Evolutionary conservation across 2,329 filamentous ascomycete species (phyloP), one percentile per base, ranked within the genome.

Genomic region (Albifimbria verrucaria): DNA sequence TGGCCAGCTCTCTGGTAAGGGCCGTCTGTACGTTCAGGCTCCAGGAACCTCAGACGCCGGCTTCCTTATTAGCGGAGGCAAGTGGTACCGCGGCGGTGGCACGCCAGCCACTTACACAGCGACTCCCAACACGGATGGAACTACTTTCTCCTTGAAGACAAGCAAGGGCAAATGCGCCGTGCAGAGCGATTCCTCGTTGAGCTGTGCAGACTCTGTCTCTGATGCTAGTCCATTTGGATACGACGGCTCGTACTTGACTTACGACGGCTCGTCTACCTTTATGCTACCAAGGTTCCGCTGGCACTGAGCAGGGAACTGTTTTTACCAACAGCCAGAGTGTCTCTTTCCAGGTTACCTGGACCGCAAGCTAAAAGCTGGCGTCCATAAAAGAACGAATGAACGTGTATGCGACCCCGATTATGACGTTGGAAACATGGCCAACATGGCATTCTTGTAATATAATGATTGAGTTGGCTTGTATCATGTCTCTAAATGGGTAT

Each of bases 61-160:
- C 45, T 59, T 56, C 54, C 54, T 65, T 22, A 62, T 65, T 56
- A 57, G 56, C 20, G 53, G 48, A 25, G 63, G 63, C 45, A 59
- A 57, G 4, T 65, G 63, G 63, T 63, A 63, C 58, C 51, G 62
- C 44, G 53, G 41, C 39, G 57, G 63, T 51, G 62, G 63, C 54
- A 62, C 60, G 11, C 61, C 60, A 11, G 63, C 63, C 20, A 59
- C 59, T 11, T 65, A 58, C 56, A 65, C 63, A 23, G 62, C 62
- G 6, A 60, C 56, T 10, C 53, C 62, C 20, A 53, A 48, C 39
- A 42, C 52, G 11, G 58, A 59, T 52, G 58, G 58, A 9, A n/a
- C 18, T 17, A 23, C 42, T 18, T 64, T 64, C 36, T 58, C 58
- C 10, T 55, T 64, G 20, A 58, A 36, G 36, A 58, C 61, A 4